These are phyloP conservation scores for Ilex asprella DNA, from an alignment of 257 asterid species.

Conservation along the genomic window DNA sequence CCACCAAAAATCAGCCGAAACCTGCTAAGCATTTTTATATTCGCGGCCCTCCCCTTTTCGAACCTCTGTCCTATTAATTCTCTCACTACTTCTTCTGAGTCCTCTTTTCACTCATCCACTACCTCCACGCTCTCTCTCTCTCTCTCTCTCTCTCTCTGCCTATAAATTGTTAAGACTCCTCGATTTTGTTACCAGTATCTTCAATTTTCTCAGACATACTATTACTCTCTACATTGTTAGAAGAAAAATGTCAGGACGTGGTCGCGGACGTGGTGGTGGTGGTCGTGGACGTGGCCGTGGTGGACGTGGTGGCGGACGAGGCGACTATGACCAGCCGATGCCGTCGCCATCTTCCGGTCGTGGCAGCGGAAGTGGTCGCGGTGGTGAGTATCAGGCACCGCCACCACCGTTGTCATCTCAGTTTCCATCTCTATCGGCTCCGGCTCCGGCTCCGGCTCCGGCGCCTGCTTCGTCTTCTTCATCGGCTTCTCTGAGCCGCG, in stretches of 20 bases:
- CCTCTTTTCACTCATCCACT: neutral
- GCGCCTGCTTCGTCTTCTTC: constrained; percentile 9
- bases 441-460: neutral
- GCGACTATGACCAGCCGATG: constrained; percentile 6
- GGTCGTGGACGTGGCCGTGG: constrained; percentile 26
- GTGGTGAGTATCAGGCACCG: constrained; percentile 11
- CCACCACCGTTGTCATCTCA: neutral
- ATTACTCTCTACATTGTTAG: neutral
- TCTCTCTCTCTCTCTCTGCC: neutral
- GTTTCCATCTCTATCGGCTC: neutral
- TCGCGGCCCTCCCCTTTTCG: no score
- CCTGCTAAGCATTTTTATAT: no score
- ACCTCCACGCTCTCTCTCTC: neutral
- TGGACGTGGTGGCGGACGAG: constrained; percentile 4
- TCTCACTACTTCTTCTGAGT: no score
- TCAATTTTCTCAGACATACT: neutral
- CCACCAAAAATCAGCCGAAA: no score
- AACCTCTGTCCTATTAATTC: no score
- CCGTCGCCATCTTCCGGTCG: neutral
- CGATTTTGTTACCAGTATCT: no score
- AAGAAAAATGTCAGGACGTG: constrained; percentile 17
- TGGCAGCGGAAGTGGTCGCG: constrained; percentile 17
- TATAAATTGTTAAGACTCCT: no score
- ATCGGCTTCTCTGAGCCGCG: constrained; percentile 18
- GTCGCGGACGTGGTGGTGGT: constrained; percentile 14